Conservation (phyloP, 2,329 filamentous ascomycete species). For the Colletotrichum navitas region DNA sequence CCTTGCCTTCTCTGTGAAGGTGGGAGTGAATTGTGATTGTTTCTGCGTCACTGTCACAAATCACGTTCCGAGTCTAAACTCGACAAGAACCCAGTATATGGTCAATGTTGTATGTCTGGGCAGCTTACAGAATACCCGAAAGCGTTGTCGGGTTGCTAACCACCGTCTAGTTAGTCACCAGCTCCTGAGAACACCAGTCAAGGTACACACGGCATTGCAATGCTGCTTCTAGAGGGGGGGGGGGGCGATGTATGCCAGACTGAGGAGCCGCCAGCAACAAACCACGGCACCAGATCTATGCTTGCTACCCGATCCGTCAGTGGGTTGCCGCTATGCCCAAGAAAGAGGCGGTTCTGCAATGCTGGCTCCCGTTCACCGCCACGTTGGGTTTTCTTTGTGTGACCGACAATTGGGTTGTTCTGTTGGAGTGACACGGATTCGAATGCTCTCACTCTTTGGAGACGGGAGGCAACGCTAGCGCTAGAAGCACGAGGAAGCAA, state of each 20-base stretch:
- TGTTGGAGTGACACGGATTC: slow-evolving; percentile 20
- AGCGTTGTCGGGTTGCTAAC: background rate
- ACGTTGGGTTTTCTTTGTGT: slow-evolving; percentile 43
- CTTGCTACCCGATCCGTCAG: slow-evolving; percentile 41
- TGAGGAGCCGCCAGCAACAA: slow-evolving; percentile 31
- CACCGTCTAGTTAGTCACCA: background rate
- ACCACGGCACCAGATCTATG: slow-evolving; percentile 32
- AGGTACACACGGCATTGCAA: slow-evolving; percentile 11
- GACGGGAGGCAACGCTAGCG: slow-evolving; percentile 8
- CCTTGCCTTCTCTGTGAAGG: slow-evolving; percentile 16
- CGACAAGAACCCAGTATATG: slow-evolving; percentile 12
- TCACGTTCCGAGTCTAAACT: slow-evolving; percentile 30
- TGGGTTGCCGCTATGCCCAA: slow-evolving; percentile 38
- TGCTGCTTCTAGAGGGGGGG: background rate
- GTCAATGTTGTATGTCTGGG: background rate
- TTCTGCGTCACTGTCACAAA: slow-evolving; percentile 23
- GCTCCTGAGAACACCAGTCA: slow-evolving; percentile 5
- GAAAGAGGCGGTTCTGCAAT: slow-evolving; percentile 40
- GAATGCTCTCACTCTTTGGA: slow-evolving; percentile 25
- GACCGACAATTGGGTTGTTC: slow-evolving; percentile 42
- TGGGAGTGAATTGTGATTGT: background rate
- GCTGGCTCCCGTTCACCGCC: slow-evolving; percentile 43
- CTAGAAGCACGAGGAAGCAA: slow-evolving; percentile 3
- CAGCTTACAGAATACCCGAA: background rate
- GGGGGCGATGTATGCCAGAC: slow-evolving; percentile 14